Base-by-base conservation (phyloP, 345 rosid species). In the Syzygium oleosum region DNA sequence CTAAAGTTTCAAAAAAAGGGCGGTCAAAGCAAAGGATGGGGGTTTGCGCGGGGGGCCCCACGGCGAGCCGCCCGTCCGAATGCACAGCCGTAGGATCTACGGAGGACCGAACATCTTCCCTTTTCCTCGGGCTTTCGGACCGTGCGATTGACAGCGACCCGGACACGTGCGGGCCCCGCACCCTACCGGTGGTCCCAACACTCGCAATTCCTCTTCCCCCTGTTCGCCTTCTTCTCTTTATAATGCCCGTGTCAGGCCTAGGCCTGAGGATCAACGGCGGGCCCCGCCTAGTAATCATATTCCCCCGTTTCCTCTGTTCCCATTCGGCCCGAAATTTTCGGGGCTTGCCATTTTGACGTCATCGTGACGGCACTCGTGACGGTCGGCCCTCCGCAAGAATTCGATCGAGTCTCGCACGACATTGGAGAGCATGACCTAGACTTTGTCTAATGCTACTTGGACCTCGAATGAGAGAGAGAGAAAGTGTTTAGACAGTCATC, bases 201-300 rank as follows among this genome's bases (percentile, higher is more conserved):
- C 25, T 73, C 25, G 25, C 23, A 19, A 34, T 68, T 34, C 46
- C 7, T 9, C 46, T 17, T 17, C 1, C 3, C 3, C 1, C 17
- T 4, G 0, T 2, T 29, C 0, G 1, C 9, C 13, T 59, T 27
- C 27, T n/a, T 1, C 1, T 15, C 9, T 29, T 6, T 8, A 0
- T 19, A 9, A 34, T 73, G 80, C 80, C 80, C 5, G 80, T 34
- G 80, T 73, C 80, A 19, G 49, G 25, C 46, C 80, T 19, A 34
- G 46, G 46, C 46, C 46, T 43, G 6, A 43, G 38, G 49, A 73
- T 34, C 80, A 73, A 73, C 80, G 80, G 49, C 46, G 0, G 80
- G 46, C 25, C 79, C 80, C 80, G 12, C 80, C 46, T 38, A 4
- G 80, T 73, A 34, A 73, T 73, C 80, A 73, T 73, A 43, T 5